A percentile compares a stretch with the other conserved stretches of the same genome.
Conservation (phyloP, 2,329 filamentous ascomycete genomes). For the Microdochium bolleyi region DNA sequence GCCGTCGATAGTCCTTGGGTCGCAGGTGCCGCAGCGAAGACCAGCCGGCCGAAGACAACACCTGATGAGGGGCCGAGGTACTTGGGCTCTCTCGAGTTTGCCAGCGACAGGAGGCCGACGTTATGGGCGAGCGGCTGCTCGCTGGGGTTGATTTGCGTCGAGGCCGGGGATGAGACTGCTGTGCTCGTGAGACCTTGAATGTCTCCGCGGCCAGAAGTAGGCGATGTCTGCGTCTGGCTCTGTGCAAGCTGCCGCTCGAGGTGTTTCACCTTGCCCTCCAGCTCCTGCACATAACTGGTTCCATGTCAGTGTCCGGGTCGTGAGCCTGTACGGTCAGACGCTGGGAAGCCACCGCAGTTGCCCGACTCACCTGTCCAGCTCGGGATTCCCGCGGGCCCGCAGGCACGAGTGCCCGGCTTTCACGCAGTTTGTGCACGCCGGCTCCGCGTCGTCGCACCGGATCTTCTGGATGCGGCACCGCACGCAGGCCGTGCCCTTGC, state of each 20-base stretch:
- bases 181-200: conserved; percentile 4
- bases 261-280: neutral
- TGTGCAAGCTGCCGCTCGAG: neutral
- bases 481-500: conserved; percentile 22
- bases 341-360: conserved; percentile 3
- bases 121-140: conserved; percentile 15
- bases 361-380: conserved; percentile 5
- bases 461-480: conserved; percentile 23
- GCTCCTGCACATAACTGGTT: neutral
- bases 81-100: conserved; percentile 14
- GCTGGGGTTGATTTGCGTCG: conserved; percentile 7
- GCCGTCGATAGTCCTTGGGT: conserved; percentile 5
- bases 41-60: conserved; percentile 13
- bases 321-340: conserved; percentile 6
- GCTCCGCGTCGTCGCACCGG: conserved; percentile 19
- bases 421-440: conserved; percentile 19
- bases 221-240: conserved; percentile 2
- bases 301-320: neutral
- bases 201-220: conserved; percentile 4
- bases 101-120: conserved; percentile 13
- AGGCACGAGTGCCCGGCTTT: conserved; percentile 19
- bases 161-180: conserved; percentile 1
- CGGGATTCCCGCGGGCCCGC: conserved; percentile 9
- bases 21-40: conserved; percentile 12
- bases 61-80: conserved; percentile 18